Base-by-base conservation (phyloP, 2,329 filamentous ascomycete genomes). In the Colletotrichum scovillei region DNA sequence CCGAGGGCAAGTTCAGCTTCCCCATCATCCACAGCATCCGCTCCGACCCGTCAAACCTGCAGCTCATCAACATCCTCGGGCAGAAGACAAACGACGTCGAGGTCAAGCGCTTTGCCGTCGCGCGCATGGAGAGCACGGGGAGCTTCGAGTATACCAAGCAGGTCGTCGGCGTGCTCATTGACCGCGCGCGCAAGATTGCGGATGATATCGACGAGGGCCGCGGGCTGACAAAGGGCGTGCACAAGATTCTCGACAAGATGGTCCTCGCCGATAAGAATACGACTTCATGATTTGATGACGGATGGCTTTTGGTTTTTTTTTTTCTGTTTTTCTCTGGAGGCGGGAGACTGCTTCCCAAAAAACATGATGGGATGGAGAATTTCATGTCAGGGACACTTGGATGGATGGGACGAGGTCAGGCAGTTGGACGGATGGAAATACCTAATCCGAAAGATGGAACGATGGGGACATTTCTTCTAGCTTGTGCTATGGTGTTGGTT, bases 1-100 rank as follows among this genome's bases (percentile, higher is more conserved):
- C 95, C 1, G 97, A 98, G 85, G 96, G 96, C 75, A 98, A 98
- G 87, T 98, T 98, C 86, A 96, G 93, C 30, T 98, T 98, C 81
- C 95, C 95, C 53, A 92, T 98, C 78, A 98, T 98, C 78, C 96
- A 98, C 85, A 93, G 93, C 81, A 97, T 98, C 77, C 93, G 94
- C 73, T 86, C 92, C 73, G 90, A 95, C 80, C 94, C 90, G 22
- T 84, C 86, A 35, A 94, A 95, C 80, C 87, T 93, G 77, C 92
- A 97, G 79, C 89, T 99, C 68, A 90, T 98, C 82, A 98, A 97
- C 80, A 98, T 98, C 69, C 87, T 98, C 55, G 94, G 94, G 83
- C 95, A 98, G 83, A 96, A 95, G 84, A 95, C 95, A 1, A 89
- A 88, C 24, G 93, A 98, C 78, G 91, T 94, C 59, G 93, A 96